Conservation (phyloP, 495 filamentous ascomycete species). For the Aspergillus incahuasiensis region DNA sequence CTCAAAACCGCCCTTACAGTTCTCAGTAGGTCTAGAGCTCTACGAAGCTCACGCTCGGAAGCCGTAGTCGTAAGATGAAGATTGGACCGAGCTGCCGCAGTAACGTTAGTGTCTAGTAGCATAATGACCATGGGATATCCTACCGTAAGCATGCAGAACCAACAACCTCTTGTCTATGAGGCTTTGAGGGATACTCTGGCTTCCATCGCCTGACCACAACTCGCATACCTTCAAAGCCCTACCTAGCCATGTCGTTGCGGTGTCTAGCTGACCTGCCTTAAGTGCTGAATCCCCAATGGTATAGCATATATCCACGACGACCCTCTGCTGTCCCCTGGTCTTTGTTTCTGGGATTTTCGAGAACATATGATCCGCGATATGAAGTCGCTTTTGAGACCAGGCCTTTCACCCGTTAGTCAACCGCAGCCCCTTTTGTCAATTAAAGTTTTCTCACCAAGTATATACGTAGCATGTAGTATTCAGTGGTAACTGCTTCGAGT, state of each 20-base stretch:
- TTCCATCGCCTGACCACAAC: slow-evolving; percentile 45
- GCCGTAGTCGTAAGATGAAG: slow-evolving; percentile 7
- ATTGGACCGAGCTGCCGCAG: slow-evolving; percentile 21
- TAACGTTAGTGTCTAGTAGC: slow-evolving; percentile 4
- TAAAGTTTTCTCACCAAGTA: slow-evolving; percentile 52
- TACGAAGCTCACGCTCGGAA: slow-evolving; percentile 1
- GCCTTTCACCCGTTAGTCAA: slow-evolving; percentile 44
- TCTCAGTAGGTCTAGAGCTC: slow-evolving; percentile 15
- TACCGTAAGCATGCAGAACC: slow-evolving; percentile 50
- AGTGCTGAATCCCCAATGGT: slow-evolving; percentile 64
- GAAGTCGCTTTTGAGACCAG: slow-evolving; percentile 64
- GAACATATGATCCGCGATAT: slow-evolving; percentile 76
- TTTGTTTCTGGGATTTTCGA: slow-evolving; percentile 45
- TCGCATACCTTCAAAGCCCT: slow-evolving; percentile 59
- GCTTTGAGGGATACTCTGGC: slow-evolving; percentile 46
- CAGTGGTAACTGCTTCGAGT: slow-evolving; percentile 19
- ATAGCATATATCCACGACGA: slow-evolving; percentile 65
- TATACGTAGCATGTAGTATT: slow-evolving; percentile 69
- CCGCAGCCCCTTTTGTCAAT: not conserved
- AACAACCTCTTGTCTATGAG: slow-evolving; percentile 56
- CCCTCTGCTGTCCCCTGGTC: slow-evolving; percentile 39
- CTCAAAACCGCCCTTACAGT: slow-evolving; percentile 14
- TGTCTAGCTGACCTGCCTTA: slow-evolving; percentile 43
- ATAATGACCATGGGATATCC: not conserved
- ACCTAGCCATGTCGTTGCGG: slow-evolving; percentile 70